These are phyloP conservation scores for Hortaea werneckii DNA, from an alignment of 2,329 filamentous ascomycete genomes.

Conservation along the genomic window DNA sequence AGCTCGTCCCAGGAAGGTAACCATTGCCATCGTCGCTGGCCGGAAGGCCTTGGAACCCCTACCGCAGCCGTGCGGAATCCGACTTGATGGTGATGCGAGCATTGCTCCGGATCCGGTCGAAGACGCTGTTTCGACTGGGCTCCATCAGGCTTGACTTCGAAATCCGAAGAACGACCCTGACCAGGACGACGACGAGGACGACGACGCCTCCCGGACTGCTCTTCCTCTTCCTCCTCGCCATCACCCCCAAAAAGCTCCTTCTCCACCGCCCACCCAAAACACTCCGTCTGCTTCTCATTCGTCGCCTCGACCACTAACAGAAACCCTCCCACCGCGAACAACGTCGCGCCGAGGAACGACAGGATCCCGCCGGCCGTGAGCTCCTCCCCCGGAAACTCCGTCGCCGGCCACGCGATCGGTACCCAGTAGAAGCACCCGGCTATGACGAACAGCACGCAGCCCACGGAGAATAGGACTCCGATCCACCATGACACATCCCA, in stretches of 20 bases:
- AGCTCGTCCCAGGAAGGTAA: slow-evolving; percentile 18
- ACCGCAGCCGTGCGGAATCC: background rate
- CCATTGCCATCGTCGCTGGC: slow-evolving; percentile 9
- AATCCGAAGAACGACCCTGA: too few species aligned
- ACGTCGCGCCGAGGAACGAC: slow-evolving; percentile 53
- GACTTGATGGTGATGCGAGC: background rate
- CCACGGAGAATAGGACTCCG: slow-evolving; percentile 43
- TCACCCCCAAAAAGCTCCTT: too few species aligned
- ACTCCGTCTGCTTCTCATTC: slow-evolving; percentile 52
- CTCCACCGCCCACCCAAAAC: slow-evolving; percentile 58
- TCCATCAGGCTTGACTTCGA: too few species aligned
- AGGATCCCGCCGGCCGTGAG: slow-evolving; percentile 47
- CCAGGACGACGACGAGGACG: too few species aligned
- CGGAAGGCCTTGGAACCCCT: too few species aligned
- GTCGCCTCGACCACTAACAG: slow-evolving; percentile 54
- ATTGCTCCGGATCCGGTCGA: background rate
- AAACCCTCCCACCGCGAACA: slow-evolving; percentile 54
- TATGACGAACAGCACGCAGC: slow-evolving; percentile 32
- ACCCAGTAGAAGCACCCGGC: slow-evolving; percentile 57
- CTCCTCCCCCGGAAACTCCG: slow-evolving; percentile 45
- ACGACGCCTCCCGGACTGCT: too few species aligned
- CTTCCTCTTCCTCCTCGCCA: too few species aligned
- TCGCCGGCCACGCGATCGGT: slow-evolving; percentile 43
- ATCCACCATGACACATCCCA: slow-evolving; percentile 50
- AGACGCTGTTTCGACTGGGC: too few species aligned